Conservation (phyloP, 257 asterid species). For the Fraxinus americana region DNA sequence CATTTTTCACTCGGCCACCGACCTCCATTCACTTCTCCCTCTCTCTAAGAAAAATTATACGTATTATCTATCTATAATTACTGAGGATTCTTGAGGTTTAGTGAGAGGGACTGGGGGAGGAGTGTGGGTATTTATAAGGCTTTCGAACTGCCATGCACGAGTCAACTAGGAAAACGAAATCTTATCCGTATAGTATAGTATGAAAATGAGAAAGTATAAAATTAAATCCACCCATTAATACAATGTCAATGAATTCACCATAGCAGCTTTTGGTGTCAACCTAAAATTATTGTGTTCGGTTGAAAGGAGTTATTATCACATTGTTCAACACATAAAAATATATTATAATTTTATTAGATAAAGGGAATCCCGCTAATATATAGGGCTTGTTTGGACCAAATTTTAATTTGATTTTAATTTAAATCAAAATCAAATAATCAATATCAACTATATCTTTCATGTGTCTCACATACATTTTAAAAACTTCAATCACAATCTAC, state of each 20-base stretch:
- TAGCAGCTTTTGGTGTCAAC: background rate
- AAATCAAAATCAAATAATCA: no score
- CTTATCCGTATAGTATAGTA: background rate
- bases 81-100: background rate
- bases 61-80: background rate
- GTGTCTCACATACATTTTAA: no score
- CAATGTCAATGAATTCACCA: background rate
- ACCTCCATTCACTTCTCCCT: slow-evolving; percentile 25
- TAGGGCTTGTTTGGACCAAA: no score
- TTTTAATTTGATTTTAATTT: no score
- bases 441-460: no score
- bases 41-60: background rate
- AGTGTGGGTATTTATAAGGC: background rate
- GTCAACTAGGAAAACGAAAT: background rate
- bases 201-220: background rate
- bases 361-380: no score
- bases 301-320: no score
- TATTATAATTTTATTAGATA: no score
- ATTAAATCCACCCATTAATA: no score
- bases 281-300: no score
- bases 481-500: no score
- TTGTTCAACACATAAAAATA: no score
- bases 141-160: background rate
- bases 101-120: background rate
- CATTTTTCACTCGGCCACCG: slow-evolving; percentile 20